Conservation (phyloP, 1,139 yeast genomes). For the Taphrina pruni region DNA sequence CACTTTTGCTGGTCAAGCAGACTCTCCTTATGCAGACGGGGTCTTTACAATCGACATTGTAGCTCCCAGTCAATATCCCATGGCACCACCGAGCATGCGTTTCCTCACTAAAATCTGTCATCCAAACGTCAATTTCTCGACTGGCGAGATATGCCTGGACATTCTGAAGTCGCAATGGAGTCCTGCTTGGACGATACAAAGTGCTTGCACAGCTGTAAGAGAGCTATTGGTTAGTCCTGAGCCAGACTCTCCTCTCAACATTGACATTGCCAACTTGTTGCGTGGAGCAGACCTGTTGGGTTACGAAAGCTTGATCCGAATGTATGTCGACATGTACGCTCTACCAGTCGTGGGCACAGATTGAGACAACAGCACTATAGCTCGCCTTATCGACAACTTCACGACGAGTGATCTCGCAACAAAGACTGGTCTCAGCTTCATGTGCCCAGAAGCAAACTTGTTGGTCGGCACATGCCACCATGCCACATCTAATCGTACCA, state of each 20-base stretch:
- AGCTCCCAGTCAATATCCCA: constrained; percentile 67
- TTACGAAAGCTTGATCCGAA: constrained; percentile 67
- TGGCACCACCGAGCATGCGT: constrained; percentile 67
- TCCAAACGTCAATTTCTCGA: constrained; percentile 69
- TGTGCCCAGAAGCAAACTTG: not conserved
- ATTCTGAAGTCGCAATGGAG: constrained; percentile 73
- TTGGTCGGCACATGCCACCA: not conserved
- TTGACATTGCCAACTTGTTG: constrained; percentile 81
- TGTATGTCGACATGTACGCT: constrained; percentile 59
- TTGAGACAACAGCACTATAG: not conserved
- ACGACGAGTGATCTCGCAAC: too few relatives aligned
- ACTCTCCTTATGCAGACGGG: constrained; percentile 62
- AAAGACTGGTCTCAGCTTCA: too few relatives aligned
- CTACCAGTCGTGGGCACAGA: constrained; percentile 29
- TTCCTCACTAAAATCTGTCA: constrained; percentile 69
- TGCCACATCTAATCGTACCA: not conserved
- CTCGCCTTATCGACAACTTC: too few relatives aligned
- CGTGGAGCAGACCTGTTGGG: constrained; percentile 64
- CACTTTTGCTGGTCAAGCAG: constrained; percentile 60
- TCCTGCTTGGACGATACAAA: constrained; percentile 83
- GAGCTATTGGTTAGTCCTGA: constrained; percentile 76
- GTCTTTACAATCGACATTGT: constrained; percentile 63
- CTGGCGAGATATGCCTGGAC: constrained; percentile 87
- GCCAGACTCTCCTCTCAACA: constrained; percentile 82
- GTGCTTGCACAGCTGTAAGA: constrained; percentile 73